Evolutionary conservation across 345 rosid genomes (phyloP), one percentile per base, ranked within the genome.

Genomic region (Fremontodendron californicum): DNA sequence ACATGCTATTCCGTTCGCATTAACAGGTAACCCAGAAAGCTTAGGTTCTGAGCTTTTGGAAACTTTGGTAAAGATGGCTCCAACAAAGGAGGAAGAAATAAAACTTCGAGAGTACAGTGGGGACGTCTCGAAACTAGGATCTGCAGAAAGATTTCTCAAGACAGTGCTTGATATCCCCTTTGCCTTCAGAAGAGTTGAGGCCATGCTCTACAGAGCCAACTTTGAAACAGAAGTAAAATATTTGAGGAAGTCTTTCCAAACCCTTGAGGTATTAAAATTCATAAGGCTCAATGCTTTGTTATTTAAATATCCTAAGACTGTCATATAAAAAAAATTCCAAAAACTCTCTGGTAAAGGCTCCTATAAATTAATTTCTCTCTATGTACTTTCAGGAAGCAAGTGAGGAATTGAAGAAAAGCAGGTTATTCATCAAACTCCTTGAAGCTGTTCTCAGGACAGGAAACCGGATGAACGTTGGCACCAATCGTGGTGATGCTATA

Each of bases 391-490:
- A 95, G 99, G 91, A 49, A 48, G 99, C 99, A 51, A 95, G 97
- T 75, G 87, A 90, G 77, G 98, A 95, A 80, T 78, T 92, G 88
- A 95, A 88, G 87, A 89, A 90, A 76, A 92, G 99, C 85, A 89
- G 97, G 73, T 78, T 93, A 72, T 95, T 95, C 82, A 85, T 95
- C 76, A 95, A 95, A 86, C 97, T 95, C 74, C 94, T 95, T 27
- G 96, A 95, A 79, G 99, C 99, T 78, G 98, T 93, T 85, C 87
- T 95, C 58, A 90, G 91, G 85, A 89, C 97, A 21, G 99, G 98
- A 63, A 95, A 95, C 78, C 82, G 97, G 72, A 93, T 95, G 98
- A 95, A 95, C 75, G 96, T 95, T 74, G 99, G 98, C 72, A 95
- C 99, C 13, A 93, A 91, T 73, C 97, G 99, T 0, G 99, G 99